phyloP scores from a whole-genome alignment of 371 early-diverging fungal genomes.

The Capillidium rhysosporum region DNA sequence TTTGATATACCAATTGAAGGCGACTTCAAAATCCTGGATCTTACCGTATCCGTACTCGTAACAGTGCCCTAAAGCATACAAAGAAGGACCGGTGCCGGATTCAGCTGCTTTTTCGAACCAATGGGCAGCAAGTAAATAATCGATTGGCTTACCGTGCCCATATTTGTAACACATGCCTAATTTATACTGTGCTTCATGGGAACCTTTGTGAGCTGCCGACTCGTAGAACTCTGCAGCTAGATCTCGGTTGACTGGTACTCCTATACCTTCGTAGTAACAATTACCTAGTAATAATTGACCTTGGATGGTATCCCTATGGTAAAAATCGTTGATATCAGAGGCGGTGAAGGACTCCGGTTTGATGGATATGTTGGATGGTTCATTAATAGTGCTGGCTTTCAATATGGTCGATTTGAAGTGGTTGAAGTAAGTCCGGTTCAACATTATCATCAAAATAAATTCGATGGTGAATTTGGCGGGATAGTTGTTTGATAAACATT shows the following conservation, averaged over 20 bases:
- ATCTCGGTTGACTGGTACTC: conserved; percentile 7
- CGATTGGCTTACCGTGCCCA: conserved; percentile 45
- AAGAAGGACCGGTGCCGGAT: conserved; percentile 36
- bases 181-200: conserved; percentile 42
- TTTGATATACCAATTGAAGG: conserved; percentile 27
- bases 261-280: conserved; percentile 10
- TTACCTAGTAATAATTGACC: conserved; percentile 8
- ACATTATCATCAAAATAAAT: background rate
- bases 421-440: background rate
- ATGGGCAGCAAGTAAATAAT: conserved; percentile 33
- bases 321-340: background rate
- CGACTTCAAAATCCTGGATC: conserved; percentile 26
- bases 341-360: background rate
- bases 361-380: background rate
- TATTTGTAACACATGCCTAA: conserved; percentile 65
- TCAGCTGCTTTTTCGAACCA: conserved; percentile 42
- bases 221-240: conserved; percentile 9
- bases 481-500: background rate
- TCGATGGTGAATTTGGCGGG: background rate
- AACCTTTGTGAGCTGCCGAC: conserved; percentile 21
- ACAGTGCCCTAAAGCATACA: conserved; percentile 62
- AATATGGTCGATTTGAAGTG: background rate
- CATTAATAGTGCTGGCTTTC: background rate
- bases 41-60: conserved; percentile 67
- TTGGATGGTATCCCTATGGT: conserved; percentile 2